phyloP scores from a whole-genome alignment of 257 asterid species.

The Solanum sejunctum region DNA sequence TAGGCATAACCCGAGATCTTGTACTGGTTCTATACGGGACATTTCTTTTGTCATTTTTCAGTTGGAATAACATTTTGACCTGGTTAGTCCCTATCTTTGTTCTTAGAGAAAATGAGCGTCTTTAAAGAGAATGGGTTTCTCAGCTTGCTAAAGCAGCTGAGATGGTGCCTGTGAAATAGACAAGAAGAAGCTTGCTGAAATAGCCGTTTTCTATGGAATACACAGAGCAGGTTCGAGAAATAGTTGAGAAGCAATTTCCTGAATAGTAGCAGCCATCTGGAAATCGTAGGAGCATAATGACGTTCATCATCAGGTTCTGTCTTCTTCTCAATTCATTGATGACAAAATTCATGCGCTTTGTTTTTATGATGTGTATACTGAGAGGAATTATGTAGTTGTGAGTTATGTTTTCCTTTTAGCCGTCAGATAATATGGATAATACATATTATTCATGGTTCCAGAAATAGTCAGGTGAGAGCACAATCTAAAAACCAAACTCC shows the following conservation, averaged over 20 bases:
- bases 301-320: not conserved
- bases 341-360: not conserved
- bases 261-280: not conserved
- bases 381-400: not conserved
- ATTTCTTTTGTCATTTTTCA: too few relatives aligned
- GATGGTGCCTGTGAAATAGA: not conserved
- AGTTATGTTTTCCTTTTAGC: not conserved
- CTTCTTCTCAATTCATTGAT: not conserved
- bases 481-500: too few relatives aligned
- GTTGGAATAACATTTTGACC: not conserved
- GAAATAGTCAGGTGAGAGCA: not conserved
- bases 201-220: not conserved
- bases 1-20: too few relatives aligned
- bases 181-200: not conserved
- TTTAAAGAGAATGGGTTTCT: not conserved
- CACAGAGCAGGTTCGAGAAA: not conserved
- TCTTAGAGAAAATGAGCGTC: not conserved
- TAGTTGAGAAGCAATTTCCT: not conserved
- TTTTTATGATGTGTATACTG: not conserved
- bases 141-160: not conserved
- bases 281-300: not conserved
- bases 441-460: not conserved
- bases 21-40: too few relatives aligned
- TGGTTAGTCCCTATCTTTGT: not conserved
- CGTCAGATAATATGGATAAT: not conserved